Percentiles rank a stretch among this genome's conserved stretches.
phyloP scores from a whole-genome alignment of 441 rosid genomes.

The Syzygium malaccense region DNA sequence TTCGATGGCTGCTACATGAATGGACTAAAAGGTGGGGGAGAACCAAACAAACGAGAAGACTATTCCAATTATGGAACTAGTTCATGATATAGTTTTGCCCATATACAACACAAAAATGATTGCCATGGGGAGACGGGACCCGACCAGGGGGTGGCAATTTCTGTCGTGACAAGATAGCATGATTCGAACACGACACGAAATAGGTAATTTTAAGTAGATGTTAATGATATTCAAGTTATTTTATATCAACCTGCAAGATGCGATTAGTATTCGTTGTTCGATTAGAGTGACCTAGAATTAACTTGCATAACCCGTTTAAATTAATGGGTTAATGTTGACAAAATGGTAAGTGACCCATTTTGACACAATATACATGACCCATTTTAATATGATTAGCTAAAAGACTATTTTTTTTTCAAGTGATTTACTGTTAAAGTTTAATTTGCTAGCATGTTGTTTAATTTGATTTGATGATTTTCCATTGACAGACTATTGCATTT shows the following conservation, averaged over 20 bases:
- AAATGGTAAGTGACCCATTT: background rate
- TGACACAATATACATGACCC: no score
- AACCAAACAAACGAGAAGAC: background rate
- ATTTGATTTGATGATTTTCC: background rate
- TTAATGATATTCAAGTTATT: accelerated
- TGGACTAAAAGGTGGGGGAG: background rate
- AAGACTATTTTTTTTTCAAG: background rate
- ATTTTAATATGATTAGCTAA: background rate
- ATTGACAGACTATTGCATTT: background rate
- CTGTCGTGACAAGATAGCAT: background rate
- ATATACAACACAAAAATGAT: background rate
- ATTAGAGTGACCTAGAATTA: background rate
- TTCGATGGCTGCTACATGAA: background rate
- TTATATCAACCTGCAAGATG: background rate
- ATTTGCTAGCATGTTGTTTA: background rate
- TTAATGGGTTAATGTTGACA: background rate
- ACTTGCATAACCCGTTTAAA: background rate
- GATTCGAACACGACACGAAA: background rate
- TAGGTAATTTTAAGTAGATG: accelerated
- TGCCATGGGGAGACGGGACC: background rate
- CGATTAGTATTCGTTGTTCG: background rate
- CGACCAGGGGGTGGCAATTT: background rate
- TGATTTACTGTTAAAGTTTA: background rate
- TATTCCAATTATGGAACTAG: background rate
- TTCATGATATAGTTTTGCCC: background rate